Conservation (phyloP, 805 yeast genomes). For the Barnettozyma wickerhamii region DNA sequence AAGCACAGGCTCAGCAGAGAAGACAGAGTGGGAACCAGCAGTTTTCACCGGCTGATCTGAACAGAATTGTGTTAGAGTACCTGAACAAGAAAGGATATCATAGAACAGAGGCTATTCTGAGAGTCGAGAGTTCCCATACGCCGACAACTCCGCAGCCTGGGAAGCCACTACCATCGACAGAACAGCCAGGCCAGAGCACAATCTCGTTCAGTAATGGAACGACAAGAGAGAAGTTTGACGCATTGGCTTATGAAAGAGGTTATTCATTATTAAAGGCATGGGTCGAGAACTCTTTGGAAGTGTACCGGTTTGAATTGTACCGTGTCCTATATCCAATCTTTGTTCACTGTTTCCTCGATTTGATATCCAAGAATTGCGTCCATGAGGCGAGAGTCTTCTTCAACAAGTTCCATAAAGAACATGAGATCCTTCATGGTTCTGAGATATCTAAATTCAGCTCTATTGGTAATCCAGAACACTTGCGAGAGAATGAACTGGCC, state of each 20-base stretch:
- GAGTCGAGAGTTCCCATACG: conserved; percentile 75
- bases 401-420: conserved; percentile 70
- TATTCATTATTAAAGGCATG: conserved; percentile 77
- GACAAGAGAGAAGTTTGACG: conserved; percentile 29
- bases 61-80: conserved; percentile 88
- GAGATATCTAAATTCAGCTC: conserved; percentile 73
- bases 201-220: background rate
- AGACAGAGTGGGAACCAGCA: conserved; percentile 30
- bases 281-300: conserved; percentile 87
- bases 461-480: conserved; percentile 73
- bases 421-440: conserved; percentile 66
- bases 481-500: conserved; percentile 79
- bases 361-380: conserved; percentile 59
- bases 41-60: conserved; percentile 82
- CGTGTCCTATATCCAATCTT: conserved; percentile 89
- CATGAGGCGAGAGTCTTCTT: conserved; percentile 69
- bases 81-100: conserved; percentile 91
- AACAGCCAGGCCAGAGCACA: too few relatives aligned
- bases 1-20: conserved; percentile 18
- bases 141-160: conserved; percentile 40
- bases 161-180: background rate
- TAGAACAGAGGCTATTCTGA: conserved; percentile 87
- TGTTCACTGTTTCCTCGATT: conserved; percentile 79
- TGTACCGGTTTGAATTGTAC: conserved; percentile 83
- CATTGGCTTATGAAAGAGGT: conserved; percentile 73